Evolutionary conservation across 176 grass and related monocot genomes (phyloP).

Genomic region (Ampelocalamus luodianensis): DNA sequence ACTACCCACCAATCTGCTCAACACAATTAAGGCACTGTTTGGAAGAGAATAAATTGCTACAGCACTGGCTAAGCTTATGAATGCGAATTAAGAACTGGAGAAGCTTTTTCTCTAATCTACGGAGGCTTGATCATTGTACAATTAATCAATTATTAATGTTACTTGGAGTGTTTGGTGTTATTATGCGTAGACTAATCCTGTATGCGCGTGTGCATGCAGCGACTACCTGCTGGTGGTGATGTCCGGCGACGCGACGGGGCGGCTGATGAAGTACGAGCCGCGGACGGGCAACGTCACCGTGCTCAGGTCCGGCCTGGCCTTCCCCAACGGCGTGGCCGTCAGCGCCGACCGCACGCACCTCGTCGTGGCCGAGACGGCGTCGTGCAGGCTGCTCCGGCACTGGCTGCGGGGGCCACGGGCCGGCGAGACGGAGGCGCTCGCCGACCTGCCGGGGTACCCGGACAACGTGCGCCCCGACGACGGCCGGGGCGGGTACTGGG

Average conservation of each 20-base stretch:
- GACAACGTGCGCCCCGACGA: slow-evolving; percentile 70
- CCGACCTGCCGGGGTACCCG: slow-evolving; percentile 78
- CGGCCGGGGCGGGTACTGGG: slow-evolving; percentile 65
- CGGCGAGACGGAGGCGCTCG: slow-evolving; percentile 54
- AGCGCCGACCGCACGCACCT: slow-evolving; percentile 69
- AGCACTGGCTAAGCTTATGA: background rate
- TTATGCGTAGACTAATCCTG: background rate
- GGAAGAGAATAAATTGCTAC: background rate
- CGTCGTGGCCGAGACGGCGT: slow-evolving; percentile 59
- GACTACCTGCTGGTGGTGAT: slow-evolving; percentile 59
- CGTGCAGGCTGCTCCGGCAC: slow-evolving; percentile 64
- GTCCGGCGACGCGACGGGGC: slow-evolving; percentile 62
- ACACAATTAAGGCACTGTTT: background rate
- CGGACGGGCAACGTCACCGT: slow-evolving; percentile 50
- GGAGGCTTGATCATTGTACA: background rate
- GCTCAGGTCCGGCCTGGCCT: slow-evolving; percentile 55
- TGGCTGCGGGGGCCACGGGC: slow-evolving; percentile 60
- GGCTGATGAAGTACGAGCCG: slow-evolving; percentile 67
- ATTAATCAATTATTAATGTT: background rate
- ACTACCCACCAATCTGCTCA: background rate
- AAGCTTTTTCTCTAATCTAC: background rate
- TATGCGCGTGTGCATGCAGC: slow-evolving; percentile 38
- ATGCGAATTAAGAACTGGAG: background rate
- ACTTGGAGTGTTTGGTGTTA: background rate
- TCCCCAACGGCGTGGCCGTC: slow-evolving; percentile 75